Base-by-base conservation (phyloP, 2,329 filamentous ascomycete genomes). In the Penicillium sumatraense region DNA sequence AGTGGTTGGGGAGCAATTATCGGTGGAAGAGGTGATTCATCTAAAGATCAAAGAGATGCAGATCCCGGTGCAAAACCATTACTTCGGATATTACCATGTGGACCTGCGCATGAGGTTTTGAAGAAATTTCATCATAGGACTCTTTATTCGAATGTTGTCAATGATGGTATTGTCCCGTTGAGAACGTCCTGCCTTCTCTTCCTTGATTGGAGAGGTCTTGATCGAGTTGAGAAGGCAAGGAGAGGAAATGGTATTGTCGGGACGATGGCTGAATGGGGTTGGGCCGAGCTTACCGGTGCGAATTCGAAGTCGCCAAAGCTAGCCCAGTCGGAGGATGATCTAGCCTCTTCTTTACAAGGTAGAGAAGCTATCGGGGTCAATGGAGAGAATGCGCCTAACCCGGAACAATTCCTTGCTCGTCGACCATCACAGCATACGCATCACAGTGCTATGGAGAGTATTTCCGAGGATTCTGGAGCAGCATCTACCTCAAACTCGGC, bases 151-250 rank as follows among this genome's bases (percentile, higher is more conserved):
- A 98, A 98, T 67, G 93, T 98, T 11, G 93, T 98, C 63, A 98
- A 98, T 68, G 93, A 98, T 74, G 93, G 93, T 3, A 97, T 99
- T 63, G 95, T 99, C 4, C 95, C 95, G 2, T 78, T 99, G 29
- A 86, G 95, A 20, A 99, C 95, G 4, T 98, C 93, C 60, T 99
- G 93, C 72, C 80, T 99, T n/a, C 77, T 99, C 5, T 99, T 99
- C 68, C 79, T 99, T 1, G 95, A 99, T 71, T 99, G 95, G 95
- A 89, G 93, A 74, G 95, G 95, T 0, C 79, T 99, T 3, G 93
- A 89, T 5, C 88, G 91, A 35, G 95, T 99, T 1, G 92, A 98
- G 63, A 99, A 99, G 74, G 93, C 95, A 10, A 85, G 93, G 20
- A 81, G 95, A 71, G 93, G 96, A 71, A 96, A 93, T 57, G 93